Evolutionary conservation across 2,329 filamentous ascomycete species (phyloP).

Genomic region (Talaromyces sp.): DNA sequence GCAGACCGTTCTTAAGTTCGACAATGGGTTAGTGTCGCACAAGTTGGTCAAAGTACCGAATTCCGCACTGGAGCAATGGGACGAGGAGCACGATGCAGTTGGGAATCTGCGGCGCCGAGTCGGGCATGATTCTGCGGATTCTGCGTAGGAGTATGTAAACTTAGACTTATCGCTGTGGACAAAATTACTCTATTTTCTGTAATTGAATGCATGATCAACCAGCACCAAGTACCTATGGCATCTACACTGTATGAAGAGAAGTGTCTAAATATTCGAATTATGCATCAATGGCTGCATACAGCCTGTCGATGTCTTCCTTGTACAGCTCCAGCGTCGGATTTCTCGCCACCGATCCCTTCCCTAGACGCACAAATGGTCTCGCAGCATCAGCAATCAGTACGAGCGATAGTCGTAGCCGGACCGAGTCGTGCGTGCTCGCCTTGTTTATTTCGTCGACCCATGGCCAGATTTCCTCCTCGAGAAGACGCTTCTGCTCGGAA

Average conservation of each 20-base stretch:
- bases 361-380: constrained; percentile 4
- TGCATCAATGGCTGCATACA: constrained; percentile 2
- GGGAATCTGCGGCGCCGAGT: constrained; percentile 17
- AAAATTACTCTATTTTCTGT: neutral
- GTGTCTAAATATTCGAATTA: neutral
- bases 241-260: neutral
- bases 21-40: constrained; percentile 44
- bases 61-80: constrained; percentile 50
- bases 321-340: constrained; percentile 7
- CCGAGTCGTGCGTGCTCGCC: constrained; percentile 1
- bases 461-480: constrained; percentile 5
- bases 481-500: neutral
- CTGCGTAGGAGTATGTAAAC: neutral
- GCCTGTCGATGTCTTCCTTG: neutral
- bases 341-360: constrained; percentile 6
- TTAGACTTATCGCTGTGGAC: neutral
- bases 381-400: neutral
- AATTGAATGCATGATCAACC: neutral
- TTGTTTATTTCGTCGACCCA: constrained; percentile 1
- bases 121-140: neutral
- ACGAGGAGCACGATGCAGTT: constrained; percentile 51
- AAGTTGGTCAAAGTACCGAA: constrained; percentile 51
- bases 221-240: too few relatives aligned
- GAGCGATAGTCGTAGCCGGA: constrained; percentile 1
- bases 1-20: constrained; percentile 49